Base-by-base conservation (phyloP, 176 grass and related monocot genomes). In the Coix lacrymajobi region DNA sequence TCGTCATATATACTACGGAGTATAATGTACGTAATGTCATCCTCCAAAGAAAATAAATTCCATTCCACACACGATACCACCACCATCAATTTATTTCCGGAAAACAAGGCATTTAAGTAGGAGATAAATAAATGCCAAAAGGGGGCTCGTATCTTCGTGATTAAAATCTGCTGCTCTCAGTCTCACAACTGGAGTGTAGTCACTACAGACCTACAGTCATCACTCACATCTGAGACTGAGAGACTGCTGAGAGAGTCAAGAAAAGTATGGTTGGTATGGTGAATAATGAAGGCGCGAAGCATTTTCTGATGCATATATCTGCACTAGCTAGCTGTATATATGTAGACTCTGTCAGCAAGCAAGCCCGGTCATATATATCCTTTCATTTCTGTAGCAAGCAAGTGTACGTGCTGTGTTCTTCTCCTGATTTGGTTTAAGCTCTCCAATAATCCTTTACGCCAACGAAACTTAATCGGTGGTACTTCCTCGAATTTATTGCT, bases 371-470 rank as follows among this genome's bases (percentile, higher is more conserved):
- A 80, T 80, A 60, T 54, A 12, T 25, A 25, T 26, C 24, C 24
- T 26, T 60, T 12, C n/a, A 60, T 89, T 89, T 81, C 81, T 86
- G 74, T 61, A 64, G 80, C 76, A 40, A 81, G 75, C 74, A 72
- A 72, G 40, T 67, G 44, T 48, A 24, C 28, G 44, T 48, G 33
- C 28, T 12, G 44, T 22, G 15, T 41, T 11, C 44, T 39, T 20
- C n/a, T 75, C 31, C 57, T 43, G n/a, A 11, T 67, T 60, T 34
- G 60, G 26, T 62, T 29, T 30, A 37, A 66, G 32, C 29, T 20
- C 71, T 19, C 54, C 9, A n/a, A n/a, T n/a, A 25, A 25, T 58
- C 58, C 57, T 66, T 81, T 56, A 46, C 8, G 14, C 24, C 37
- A 41, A 70, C 37, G 1, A 71, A 71, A 45, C 40, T 72, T 45